Evolutionary conservation across 2,329 filamentous ascomycete genomes (phyloP).

Genomic region (Alternaria longipes): DNA sequence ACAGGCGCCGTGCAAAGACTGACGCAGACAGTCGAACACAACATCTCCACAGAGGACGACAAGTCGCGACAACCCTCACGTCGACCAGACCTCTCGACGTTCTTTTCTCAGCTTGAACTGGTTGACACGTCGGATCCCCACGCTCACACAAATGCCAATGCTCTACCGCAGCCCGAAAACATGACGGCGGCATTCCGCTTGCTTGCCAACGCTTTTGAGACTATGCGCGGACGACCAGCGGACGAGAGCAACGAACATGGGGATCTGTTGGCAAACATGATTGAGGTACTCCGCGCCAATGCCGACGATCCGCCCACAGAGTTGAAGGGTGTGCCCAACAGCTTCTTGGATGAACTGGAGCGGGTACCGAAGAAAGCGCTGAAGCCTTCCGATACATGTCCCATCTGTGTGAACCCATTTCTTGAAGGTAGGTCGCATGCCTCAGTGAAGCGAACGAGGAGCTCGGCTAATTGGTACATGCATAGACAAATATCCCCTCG

Average conservation of each 20-base stretch:
- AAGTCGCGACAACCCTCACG: conserved; percentile 55
- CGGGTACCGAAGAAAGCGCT: conserved; percentile 66
- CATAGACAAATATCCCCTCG: conserved; percentile 67
- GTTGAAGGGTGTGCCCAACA: conserved; percentile 68
- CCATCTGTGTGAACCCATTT: conserved; percentile 69
- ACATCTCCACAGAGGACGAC: conserved; percentile 52
- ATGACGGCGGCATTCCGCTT: conserved; percentile 67
- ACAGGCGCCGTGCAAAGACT: conserved; percentile 22
- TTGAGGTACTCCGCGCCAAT: conserved; percentile 62
- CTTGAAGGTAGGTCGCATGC: conserved; percentile 59
- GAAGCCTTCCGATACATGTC: conserved; percentile 63
- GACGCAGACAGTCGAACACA: conserved; percentile 58
- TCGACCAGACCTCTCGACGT: conserved; percentile 71
- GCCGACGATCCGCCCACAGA: conserved; percentile 68
- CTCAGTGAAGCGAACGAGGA: neutral
- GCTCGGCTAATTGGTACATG: conserved; percentile 29
- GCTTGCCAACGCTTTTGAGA: conserved; percentile 68
- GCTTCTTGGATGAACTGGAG: conserved; percentile 68
- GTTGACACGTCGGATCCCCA: conserved; percentile 62
- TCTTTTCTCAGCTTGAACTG: conserved; percentile 70
- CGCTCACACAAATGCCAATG: conserved; percentile 64
- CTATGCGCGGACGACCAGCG: conserved; percentile 60
- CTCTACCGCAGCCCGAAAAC: conserved; percentile 68
- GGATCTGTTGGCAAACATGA: conserved; percentile 64
- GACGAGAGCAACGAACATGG: conserved; percentile 39